Percentiles rank a stretch among this genome's conserved stretches.
These are phyloP conservation scores for Seiridium unicorne DNA, from an alignment of 2,329 filamentous ascomycete genomes.

Conservation along the genomic window DNA sequence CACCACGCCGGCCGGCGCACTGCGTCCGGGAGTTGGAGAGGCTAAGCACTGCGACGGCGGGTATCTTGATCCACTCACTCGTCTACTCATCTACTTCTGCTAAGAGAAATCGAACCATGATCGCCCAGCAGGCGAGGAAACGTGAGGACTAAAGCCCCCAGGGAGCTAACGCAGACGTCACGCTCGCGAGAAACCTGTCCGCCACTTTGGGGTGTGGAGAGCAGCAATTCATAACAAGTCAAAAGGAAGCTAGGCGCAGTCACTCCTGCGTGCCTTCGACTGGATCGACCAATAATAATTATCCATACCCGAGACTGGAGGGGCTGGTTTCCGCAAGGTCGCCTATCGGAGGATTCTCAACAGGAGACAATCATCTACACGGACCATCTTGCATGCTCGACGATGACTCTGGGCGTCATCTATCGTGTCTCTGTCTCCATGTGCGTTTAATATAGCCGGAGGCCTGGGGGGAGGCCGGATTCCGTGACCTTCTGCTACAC, in stretches of 20 bases:
- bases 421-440: constrained; percentile 21
- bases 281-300: constrained; percentile 18
- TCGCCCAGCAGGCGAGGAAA: not conserved
- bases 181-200: not conserved
- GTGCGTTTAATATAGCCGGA: constrained; percentile 28
- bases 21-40: not conserved
- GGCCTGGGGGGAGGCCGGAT: constrained; percentile 10
- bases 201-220: not conserved
- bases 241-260: constrained; percentile 4
- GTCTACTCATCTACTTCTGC: not conserved
- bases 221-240: not conserved
- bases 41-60: not conserved
- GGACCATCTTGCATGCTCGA: not conserved
- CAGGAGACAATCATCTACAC: not conserved
- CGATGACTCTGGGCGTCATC: not conserved
- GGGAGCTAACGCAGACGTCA: not conserved
- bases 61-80: not conserved
- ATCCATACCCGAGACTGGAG: constrained; percentile 21
- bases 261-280: constrained; percentile 9
- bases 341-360: constrained; percentile 10
- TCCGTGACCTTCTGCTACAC: constrained; percentile 3
- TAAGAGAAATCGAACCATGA: not conserved
- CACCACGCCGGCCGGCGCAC: constrained; percentile 6
- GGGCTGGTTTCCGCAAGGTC: constrained; percentile 16
- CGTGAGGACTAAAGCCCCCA: not conserved